Base-by-base conservation (phyloP, 2,329 filamentous ascomycete species). In the Arachnomyces sp. region DNA sequence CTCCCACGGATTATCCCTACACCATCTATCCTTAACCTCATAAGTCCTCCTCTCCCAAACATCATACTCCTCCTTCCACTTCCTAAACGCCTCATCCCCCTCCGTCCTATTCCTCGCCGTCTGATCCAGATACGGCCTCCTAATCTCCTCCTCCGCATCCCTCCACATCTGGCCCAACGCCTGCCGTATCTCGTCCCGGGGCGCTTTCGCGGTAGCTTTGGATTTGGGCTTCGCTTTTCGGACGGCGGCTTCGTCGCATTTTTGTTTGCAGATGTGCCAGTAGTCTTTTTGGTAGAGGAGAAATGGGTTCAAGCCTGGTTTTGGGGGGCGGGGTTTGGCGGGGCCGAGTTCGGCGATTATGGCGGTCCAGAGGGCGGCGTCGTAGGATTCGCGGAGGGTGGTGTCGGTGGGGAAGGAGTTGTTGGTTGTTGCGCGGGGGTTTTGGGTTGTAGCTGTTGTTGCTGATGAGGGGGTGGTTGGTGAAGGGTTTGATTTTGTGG, bases 111-210 rank as follows among this genome's bases (percentile, higher is more conserved):
- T 82, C 38, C 73, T 72, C 40, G 80, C 73, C 3, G 84, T 84
- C 57, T 81, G 74, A 18, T 87, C 81, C 36, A 89, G 74, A 54
- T 84, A 96, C 1, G 88, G 89, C 56, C 75, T 73, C 55, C 82
- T 85, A 50, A 79, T 74, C 33, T 84, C 83, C 4, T 78, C 71
- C 2, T 72, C 64, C 0, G 84, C 79, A 36, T 84, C 82, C 51
- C 83, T 85, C 92, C 92, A 98, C 81, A 92, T 89, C 56, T 83
- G 82, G 18, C 89, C 89, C 7, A 92, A 77, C 58, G 88, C 86
- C 37, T 81, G 77, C 28, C 92, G 84, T 41, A 96, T 84, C 55
- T 94, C 86, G 53, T 80, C 73, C 31, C 76, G 72, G 2, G 71
- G 67, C 2, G 74, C 75, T 51, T 87, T 93, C 5, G 82, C 79